phyloP scores from a whole-genome alignment of 371 early-diverging fungal genomes.

The Rhizopus sp. region DNA sequence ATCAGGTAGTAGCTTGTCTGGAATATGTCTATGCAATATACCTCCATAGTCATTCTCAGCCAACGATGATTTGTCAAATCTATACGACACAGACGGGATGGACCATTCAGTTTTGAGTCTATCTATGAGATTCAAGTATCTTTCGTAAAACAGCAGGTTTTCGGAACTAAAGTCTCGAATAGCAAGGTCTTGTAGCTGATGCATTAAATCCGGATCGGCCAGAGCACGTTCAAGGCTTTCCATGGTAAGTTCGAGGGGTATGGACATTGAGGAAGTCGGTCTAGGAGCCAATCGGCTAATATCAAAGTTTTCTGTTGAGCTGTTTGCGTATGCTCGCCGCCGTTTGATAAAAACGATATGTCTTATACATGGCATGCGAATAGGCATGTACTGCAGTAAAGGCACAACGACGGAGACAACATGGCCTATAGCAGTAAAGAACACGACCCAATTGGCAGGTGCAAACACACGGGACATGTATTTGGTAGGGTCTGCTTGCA shows the following conservation, averaged over 20 bases:
- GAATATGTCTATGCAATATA: conserved; percentile 11
- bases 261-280: neutral
- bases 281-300: conserved; percentile 2
- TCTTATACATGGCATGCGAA: neutral
- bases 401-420: conserved; percentile 34
- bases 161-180: conserved; percentile 49
- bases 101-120: conserved; percentile 10
- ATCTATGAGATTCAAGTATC: conserved; percentile 28
- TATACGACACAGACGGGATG: neutral
- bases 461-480: conserved; percentile 1
- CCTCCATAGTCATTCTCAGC: neutral
- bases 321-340: neutral
- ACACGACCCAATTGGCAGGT: conserved; percentile 28
- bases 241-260: conserved; percentile 17
- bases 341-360: neutral
- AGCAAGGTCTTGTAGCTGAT: conserved; percentile 29
- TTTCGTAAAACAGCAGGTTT: conserved; percentile 42
- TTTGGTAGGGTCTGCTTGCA: neutral
- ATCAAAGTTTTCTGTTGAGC: conserved; percentile 2
- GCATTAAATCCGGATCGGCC: conserved; percentile 20
- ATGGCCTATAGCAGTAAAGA: conserved; percentile 25
- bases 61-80: neutral
- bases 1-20: conserved; percentile 14
- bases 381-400: conserved; percentile 11
- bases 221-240: conserved; percentile 30